Base-by-base conservation (phyloP, 2,329 filamentous ascomycete species). In the Trichoderma koningii region DNA sequence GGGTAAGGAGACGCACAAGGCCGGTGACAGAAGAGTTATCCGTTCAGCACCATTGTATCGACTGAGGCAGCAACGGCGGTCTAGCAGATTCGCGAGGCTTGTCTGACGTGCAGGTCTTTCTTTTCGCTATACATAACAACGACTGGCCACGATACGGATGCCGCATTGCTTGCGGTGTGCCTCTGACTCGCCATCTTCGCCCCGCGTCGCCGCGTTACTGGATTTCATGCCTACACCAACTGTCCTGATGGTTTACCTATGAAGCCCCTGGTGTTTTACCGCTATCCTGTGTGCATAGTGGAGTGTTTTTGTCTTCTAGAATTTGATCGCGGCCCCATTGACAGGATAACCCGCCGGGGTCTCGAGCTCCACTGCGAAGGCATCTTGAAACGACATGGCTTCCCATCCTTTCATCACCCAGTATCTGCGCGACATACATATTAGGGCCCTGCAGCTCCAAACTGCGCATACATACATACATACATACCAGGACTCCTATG, bases 341-440 rank as follows among this genome's bases (percentile, higher is more conserved):
- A 56, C 62, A 60, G 50, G 15, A 61, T 63, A 55, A 66, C 55
- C 52, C 57, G 63, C 65, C 47, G 47, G 55, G 67, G 63, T 61
- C 66, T 62, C n/a, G 44, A 64, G 67, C 65, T 66, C 66, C 66
- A 67, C 62, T 66, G 38, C 55, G 52, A 60, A 60, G 60, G 56
- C 55, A 67, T 51, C 62, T 69, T 69, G 70, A 71, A 71, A 71
- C 70, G 66, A 52, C 55, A 68, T 68, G 69, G 69, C 68, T 68
- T 66, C 71, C 69, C 42, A 70, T 51, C 60, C 60, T 55, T 63
- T 63, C 50, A 63, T 63, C 55, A 64, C 61, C 38, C 4, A 26
- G 47, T 42, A 60, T 51, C 56, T 50, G 45, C 56, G 47, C 47
- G 47, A 50, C 21, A 74, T 68, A 50, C 21, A 74, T 68, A 66